Evolutionary conservation across 2,329 filamentous ascomycete genomes (phyloP).

Genomic region (Tothia fuscella): DNA sequence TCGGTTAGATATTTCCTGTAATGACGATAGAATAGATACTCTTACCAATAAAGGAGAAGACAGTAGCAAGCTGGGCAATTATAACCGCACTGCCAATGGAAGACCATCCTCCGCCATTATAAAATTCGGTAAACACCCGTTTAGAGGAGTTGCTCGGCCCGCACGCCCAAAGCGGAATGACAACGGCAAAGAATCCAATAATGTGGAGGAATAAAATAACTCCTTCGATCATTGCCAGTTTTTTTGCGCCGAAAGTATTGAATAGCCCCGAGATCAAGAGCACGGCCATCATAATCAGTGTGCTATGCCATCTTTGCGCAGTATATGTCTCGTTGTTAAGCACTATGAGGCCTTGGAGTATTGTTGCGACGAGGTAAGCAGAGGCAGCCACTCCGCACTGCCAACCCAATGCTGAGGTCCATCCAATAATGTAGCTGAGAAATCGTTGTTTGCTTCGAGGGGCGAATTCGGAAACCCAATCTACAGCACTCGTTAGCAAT

Average conservation of each 20-base stretch:
- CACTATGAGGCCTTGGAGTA: slow-evolving; percentile 25
- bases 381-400: slow-evolving; percentile 4
- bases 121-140: slow-evolving; percentile 18
- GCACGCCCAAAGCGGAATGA: slow-evolving; percentile 21
- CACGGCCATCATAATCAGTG: slow-evolving; percentile 15
- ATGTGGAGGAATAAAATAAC: slow-evolving; percentile 18
- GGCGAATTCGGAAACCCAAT: slow-evolving; percentile 19
- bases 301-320: slow-evolving; percentile 2
- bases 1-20: neutral
- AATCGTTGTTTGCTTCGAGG: slow-evolving; percentile 9
- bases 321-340: slow-evolving; percentile 28
- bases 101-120: slow-evolving; percentile 16
- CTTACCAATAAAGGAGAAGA: slow-evolving; percentile 6
- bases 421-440: slow-evolving; percentile 12
- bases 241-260: slow-evolving; percentile 18
- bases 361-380: slow-evolving; percentile 13
- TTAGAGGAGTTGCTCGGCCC: slow-evolving; percentile 15
- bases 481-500: too few species aligned
- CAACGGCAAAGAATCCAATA: slow-evolving; percentile 20
- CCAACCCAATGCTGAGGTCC: slow-evolving; percentile 24
- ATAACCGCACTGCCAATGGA: slow-evolving; percentile 16
- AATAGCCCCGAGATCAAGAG: slow-evolving; percentile 6
- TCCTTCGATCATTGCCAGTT: slow-evolving; percentile 19
- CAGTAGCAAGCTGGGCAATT: slow-evolving; percentile 9
- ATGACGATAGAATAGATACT: neutral